Conservation (phyloP, 345 rosid genomes). For the Eucalyptus curtisii region DNA sequence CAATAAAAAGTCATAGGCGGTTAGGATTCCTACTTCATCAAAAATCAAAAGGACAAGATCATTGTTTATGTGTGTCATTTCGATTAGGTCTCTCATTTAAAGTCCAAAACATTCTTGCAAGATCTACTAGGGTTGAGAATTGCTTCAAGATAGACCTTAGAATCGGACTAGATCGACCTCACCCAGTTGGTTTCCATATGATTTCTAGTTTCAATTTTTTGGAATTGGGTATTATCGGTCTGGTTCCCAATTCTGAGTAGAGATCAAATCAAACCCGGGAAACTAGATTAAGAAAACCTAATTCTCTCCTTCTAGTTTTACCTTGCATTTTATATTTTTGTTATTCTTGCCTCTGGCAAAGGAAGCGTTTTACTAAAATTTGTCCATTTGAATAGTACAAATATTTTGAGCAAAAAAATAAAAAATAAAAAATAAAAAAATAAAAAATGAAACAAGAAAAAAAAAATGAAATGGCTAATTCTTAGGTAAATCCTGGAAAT, state of each 20-base stretch:
- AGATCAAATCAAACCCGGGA: not conserved
- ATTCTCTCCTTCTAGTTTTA: not conserved
- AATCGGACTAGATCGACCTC: not conserved
- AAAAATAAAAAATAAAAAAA: not conserved
- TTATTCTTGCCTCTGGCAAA: not conserved
- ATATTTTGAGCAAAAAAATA: too few species aligned
- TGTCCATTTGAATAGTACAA: not conserved
- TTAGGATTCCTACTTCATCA: not conserved
- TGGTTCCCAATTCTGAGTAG: not conserved
- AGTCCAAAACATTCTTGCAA: not conserved
- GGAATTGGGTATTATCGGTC: rapidly evolving
- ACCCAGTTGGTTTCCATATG: not conserved
- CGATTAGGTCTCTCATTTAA: not conserved
- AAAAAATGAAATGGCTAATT: not conserved
- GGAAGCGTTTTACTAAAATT: not conserved
- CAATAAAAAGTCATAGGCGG: not conserved
- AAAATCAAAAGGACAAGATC: not conserved
- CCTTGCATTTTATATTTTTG: not conserved
- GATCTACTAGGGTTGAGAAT: not conserved
- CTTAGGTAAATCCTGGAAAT: not conserved
- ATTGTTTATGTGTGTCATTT: not conserved
- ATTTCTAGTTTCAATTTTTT: not conserved
- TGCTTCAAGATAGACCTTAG: not conserved
- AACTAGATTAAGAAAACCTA: not conserved
- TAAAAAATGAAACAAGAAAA: not conserved